Evolutionary conservation across 371 early-diverging fungal genomes (phyloP).

Genomic region (Mycotypha africana): DNA sequence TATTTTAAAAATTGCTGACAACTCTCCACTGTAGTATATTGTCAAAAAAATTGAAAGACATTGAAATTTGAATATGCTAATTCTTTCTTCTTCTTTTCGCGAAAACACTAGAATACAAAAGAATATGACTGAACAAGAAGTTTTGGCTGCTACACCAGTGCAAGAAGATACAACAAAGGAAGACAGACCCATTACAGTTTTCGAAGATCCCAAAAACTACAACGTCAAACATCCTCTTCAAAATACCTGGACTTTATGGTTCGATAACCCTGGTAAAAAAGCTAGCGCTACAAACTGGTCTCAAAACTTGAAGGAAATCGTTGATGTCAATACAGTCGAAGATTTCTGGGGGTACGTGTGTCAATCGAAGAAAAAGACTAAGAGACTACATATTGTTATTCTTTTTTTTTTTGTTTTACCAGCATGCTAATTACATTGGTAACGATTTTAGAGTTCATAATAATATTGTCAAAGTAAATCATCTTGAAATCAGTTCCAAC

Average conservation of each 20-base stretch:
- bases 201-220: slow-evolving; percentile 63
- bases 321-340: slow-evolving; percentile 86
- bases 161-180: slow-evolving; percentile 26
- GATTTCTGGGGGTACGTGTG: slow-evolving; percentile 88
- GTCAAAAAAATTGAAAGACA: too few species aligned
- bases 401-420: background rate
- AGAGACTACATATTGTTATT: background rate
- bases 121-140: slow-evolving; percentile 19
- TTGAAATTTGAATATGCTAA: too few species aligned
- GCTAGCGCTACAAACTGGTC: slow-evolving; percentile 79
- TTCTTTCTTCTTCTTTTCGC: too few species aligned
- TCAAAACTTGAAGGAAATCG: slow-evolving; percentile 80
- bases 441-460: slow-evolving; percentile 55
- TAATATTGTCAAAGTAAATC: slow-evolving; percentile 71
- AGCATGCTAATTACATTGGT: too few species aligned
- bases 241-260: slow-evolving; percentile 92
- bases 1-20: too few species aligned
- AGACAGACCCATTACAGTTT: slow-evolving; percentile 57
- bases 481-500: slow-evolving; percentile 75
- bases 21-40: too few species aligned
- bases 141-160: slow-evolving; percentile 19
- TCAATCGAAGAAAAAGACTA: background rate
- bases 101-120: background rate
- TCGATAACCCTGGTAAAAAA: slow-evolving; percentile 81
- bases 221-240: slow-evolving; percentile 88